Evolutionary conservation across 1,284 basidiomycete species (phyloP).

Genomic region (Trametes pubescens): DNA sequence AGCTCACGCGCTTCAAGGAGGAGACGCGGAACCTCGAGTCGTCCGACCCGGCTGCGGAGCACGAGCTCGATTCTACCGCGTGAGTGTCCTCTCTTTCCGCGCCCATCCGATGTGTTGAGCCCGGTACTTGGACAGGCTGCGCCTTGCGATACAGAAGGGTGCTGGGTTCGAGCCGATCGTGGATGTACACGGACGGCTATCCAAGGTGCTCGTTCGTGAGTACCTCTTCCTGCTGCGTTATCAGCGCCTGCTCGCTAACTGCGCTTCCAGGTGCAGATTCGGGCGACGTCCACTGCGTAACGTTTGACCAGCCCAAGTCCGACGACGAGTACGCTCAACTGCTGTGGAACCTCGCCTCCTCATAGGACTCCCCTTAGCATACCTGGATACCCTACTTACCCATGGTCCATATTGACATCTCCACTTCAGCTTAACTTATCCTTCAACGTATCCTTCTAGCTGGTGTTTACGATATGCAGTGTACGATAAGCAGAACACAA

Average conservation of each 20-base stretch:
- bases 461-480: neutral
- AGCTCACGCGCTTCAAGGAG: conserved; percentile 70
- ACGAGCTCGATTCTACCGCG: conserved; percentile 74
- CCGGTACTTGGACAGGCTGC: conserved; percentile 52
- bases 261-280: conserved; percentile 59
- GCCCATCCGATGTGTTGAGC: neutral
- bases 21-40: conserved; percentile 65
- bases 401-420: neutral
- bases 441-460: too few relatives aligned
- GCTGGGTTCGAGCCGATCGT: conserved; percentile 74
- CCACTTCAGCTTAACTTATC: conserved; percentile 2
- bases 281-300: conserved; percentile 62
- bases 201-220: conserved; percentile 75
- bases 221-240: conserved; percentile 29
- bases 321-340: conserved; percentile 48
- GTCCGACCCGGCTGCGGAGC: conserved; percentile 75
- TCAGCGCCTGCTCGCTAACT: neutral
- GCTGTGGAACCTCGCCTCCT: conserved; percentile 67
- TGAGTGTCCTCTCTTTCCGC: conserved; percentile 48
- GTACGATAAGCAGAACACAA: neutral
- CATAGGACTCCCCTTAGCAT: conserved; percentile 44
- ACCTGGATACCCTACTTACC: neutral
- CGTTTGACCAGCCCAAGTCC: conserved; percentile 41
- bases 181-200: conserved; percentile 56
- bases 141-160: conserved; percentile 71